A percentile compares a stretch with the other conserved stretches of the same genome.
Evolutionary conservation across 2,329 filamentous ascomycete species (phyloP).

Genomic region (Cladophialophora exuberans): DNA sequence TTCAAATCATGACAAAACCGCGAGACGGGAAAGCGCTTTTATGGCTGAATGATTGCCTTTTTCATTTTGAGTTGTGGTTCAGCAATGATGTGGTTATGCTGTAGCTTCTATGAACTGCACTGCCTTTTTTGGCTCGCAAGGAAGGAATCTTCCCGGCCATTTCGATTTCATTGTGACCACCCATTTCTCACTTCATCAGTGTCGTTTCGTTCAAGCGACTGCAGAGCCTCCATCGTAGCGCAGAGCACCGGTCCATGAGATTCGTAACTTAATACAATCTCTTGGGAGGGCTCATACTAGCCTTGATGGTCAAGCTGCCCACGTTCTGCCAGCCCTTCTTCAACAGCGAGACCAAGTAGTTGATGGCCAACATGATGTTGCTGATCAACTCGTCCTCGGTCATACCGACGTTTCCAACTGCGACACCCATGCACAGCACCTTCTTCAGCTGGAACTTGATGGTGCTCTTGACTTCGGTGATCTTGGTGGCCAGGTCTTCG

Average conservation of each 20-base stretch:
- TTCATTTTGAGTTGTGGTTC: too few species aligned
- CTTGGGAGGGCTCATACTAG: slow-evolving; percentile 98
- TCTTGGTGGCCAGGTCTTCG: slow-evolving; percentile 92
- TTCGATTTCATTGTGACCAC: too few species aligned
- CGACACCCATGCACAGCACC: slow-evolving; percentile 99
- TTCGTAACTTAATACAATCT: slow-evolving; percentile 79
- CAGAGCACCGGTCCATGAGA: slow-evolving; percentile 10
- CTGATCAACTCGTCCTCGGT: slow-evolving; percentile 90
- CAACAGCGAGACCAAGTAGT: slow-evolving; percentile 98
- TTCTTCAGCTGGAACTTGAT: slow-evolving; percentile 99
- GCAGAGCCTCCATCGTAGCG: neutral
- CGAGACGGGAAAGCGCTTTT: too few species aligned
- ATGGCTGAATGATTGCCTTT: too few species aligned
- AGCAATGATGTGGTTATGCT: too few species aligned
- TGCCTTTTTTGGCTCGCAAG: too few species aligned
- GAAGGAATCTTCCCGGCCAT: too few species aligned
- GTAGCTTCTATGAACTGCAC: too few species aligned
- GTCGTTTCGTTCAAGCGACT: neutral
- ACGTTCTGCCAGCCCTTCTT: slow-evolving; percentile 99
- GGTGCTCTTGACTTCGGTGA: slow-evolving; percentile 99
- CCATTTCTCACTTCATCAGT: neutral
- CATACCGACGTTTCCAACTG: slow-evolving; percentile 98
- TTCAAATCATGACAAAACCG: too few species aligned
- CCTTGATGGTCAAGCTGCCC: slow-evolving; percentile 99
- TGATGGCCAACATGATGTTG: slow-evolving; percentile 99